Evolutionary conservation across 208 protist species (phyloP).

Genomic region (Acanthamoeba royreba): DNA sequence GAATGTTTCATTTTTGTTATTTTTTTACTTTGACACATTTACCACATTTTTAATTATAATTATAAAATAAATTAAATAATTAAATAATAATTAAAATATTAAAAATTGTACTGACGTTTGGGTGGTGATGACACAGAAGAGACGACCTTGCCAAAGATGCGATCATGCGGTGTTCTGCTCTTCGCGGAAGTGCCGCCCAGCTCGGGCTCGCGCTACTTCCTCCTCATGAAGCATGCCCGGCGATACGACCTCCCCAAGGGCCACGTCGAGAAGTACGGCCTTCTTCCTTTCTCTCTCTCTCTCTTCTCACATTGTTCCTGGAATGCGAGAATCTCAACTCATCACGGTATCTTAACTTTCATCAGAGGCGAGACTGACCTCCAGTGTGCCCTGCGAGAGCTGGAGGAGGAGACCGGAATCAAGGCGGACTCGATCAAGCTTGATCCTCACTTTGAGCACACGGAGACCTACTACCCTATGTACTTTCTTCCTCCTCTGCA

Average conservation of each 20-base stretch:
- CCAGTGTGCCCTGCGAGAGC: background rate
- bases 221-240: background rate
- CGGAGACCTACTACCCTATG: background rate
- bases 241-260: conserved; percentile 29
- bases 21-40: background rate
- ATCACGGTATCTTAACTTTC: too few species aligned
- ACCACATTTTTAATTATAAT: background rate
- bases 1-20: too few species aligned
- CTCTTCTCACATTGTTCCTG: too few species aligned
- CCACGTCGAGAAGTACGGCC: background rate
- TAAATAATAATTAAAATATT: background rate
- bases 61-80: background rate
- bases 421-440: background rate
- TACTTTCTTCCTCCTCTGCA: background rate
- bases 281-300: background rate
- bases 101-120: background rate
- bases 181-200: background rate
- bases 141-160: background rate
- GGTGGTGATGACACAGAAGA: background rate
- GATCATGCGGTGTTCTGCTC: background rate
- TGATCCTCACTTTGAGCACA: background rate
- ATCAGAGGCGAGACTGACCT: background rate
- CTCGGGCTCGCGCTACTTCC: background rate
- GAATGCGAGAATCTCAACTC: too few species aligned
- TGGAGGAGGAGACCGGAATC: background rate